Percentiles rank a stretch among this genome's conserved stretches.
These are phyloP conservation scores for Aspergillus indologenus DNA, from an alignment of 495 filamentous ascomycete species.

Conservation along the genomic window DNA sequence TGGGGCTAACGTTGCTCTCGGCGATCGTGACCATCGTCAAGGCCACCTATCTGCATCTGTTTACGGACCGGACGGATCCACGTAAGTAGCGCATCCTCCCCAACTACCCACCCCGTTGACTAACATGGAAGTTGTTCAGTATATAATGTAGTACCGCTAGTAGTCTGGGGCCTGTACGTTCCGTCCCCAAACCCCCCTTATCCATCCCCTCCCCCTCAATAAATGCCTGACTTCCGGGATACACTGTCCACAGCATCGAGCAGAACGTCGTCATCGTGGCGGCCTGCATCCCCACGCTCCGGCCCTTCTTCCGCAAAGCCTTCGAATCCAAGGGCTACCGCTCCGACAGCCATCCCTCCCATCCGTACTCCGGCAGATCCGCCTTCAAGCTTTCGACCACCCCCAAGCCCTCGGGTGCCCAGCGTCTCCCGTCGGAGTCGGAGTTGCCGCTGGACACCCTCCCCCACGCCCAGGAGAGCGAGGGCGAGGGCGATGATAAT, in stretches of 20 bases:
- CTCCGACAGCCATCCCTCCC: background rate
- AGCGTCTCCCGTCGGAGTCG: slow-evolving; percentile 4
- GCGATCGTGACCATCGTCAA: slow-evolving; percentile 23
- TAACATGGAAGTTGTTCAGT: background rate
- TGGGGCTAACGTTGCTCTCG: slow-evolving; percentile 26
- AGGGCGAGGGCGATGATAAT: slow-evolving; percentile 7
- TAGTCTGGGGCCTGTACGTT: background rate
- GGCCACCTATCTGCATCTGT: slow-evolving; percentile 19
- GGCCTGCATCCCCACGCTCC: slow-evolving; percentile 35
- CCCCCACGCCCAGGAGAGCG: background rate
- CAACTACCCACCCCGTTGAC: background rate
- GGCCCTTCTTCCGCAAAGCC: slow-evolving; percentile 26
- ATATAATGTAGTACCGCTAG: background rate
- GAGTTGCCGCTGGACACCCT: slow-evolving; percentile 7
- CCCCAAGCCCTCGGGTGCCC: background rate
- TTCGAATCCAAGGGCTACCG: slow-evolving; percentile 15
- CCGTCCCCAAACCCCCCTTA: background rate
- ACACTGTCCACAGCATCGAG: slow-evolving; percentile 14
- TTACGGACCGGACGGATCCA: slow-evolving; percentile 18
- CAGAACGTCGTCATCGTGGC: slow-evolving; percentile 35
- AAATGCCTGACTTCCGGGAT: slow-evolving; percentile 2
- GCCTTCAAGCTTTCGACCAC: slow-evolving; percentile 9
- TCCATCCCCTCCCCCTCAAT: background rate
- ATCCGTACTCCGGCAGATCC: slow-evolving; percentile 4
- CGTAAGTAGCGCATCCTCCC: slow-evolving; percentile 11